A percentile compares a stretch with the other conserved stretches of the same genome.
phyloP scores from a whole-genome alignment of 305 asterid species.

The Fraxinus ornus region DNA sequence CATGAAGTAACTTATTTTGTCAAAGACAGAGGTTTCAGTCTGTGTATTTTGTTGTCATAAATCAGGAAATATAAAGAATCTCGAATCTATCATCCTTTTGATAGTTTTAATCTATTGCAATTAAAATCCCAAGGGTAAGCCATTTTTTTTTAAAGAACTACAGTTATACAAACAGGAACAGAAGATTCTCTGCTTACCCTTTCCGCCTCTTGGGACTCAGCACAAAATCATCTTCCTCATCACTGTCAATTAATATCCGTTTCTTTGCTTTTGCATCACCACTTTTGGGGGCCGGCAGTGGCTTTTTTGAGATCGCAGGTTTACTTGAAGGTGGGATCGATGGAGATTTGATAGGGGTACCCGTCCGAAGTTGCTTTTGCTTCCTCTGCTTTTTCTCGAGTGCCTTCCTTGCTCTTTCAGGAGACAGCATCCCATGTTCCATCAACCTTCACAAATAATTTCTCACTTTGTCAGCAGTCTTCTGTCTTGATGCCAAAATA shows the following conservation, averaged over 20 bases:
- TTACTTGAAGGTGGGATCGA: slow-evolving; percentile 39
- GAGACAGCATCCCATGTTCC: slow-evolving; percentile 86
- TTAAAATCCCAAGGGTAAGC: not conserved
- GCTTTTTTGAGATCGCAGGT: slow-evolving; percentile 61
- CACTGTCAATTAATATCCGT: slow-evolving; percentile 40
- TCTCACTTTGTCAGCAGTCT: not conserved
- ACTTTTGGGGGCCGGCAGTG: slow-evolving; percentile 47
- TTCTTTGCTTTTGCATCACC: slow-evolving; percentile 63
- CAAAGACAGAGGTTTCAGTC: not conserved
- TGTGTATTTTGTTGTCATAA: not conserved
- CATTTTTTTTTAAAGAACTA: not conserved
- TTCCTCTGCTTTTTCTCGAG: slow-evolving; percentile 76
- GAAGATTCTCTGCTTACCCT: slow-evolving; percentile 32
- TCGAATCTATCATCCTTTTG: not conserved
- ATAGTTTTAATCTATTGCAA: not conserved
- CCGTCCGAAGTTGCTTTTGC: slow-evolving; percentile 62
- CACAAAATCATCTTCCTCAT: slow-evolving; percentile 55
- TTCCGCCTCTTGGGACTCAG: slow-evolving; percentile 64
- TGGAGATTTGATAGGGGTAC: slow-evolving; percentile 67
- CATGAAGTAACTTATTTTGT: not conserved
- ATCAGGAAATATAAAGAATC: not conserved
- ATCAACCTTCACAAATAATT: slow-evolving; percentile 55
- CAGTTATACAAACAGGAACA: slow-evolving; percentile 9
- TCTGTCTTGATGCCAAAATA: not conserved
- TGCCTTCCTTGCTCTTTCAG: slow-evolving; percentile 64